Percentiles rank a stretch among this genome's conserved stretches.
phyloP scores from a whole-genome alignment of 768 basidiomycete species.

The Myochromella boudieri region DNA sequence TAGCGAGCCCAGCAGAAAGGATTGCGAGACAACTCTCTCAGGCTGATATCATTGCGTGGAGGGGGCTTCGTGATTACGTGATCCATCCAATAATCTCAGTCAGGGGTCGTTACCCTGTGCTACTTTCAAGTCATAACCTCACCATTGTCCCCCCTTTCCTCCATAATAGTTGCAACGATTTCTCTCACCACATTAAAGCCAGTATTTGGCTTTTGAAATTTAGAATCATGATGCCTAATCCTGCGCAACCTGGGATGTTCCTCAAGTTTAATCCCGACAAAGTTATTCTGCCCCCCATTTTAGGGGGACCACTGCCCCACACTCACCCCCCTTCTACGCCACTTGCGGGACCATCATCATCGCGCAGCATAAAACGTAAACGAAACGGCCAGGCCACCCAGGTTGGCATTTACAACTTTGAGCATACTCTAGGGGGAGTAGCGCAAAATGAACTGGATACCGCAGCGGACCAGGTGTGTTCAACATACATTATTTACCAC shows the following conservation, averaged over 20 bases:
- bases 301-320: constrained; percentile 17
- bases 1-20: no score
- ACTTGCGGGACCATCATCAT: constrained; percentile 3
- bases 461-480: constrained; percentile 3
- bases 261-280: constrained; percentile 20
- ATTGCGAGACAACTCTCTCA: no score
- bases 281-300: constrained; percentile 16
- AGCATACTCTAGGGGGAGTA: constrained; percentile 21
- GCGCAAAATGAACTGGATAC: constrained; percentile 5
- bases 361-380: constrained; percentile 11
- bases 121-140: no score
- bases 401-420: constrained; percentile 16
- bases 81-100: background rate
- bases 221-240: background rate
- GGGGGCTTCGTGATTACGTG: background rate
- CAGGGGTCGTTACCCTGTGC: background rate
- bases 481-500: no score
- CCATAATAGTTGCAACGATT: no score
- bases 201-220: no score
- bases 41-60: background rate
- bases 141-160: no score
- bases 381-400: background rate
- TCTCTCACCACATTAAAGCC: no score
- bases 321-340: constrained; percentile 4
- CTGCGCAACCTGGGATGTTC: constrained; percentile 9